A percentile compares a stretch with the other conserved stretches of the same genome.
These are phyloP conservation scores for Asclepias syriaca DNA, from an alignment of 257 asterid species.

Conservation along the genomic window DNA sequence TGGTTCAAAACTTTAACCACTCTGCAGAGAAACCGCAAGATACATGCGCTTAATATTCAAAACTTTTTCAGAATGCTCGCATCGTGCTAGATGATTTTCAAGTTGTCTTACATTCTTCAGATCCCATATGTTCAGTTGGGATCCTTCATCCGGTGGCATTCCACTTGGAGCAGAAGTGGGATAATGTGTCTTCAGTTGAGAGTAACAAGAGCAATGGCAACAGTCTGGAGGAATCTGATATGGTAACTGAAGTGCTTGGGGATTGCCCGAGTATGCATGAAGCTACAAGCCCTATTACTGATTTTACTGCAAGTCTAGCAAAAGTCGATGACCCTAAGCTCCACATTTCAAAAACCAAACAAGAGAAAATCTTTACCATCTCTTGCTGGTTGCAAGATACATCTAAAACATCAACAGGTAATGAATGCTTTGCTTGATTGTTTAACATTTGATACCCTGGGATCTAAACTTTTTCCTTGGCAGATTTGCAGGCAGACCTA, in stretches of 20 bases:
- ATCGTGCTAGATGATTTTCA: slow-evolving; percentile 83
- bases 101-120: slow-evolving; percentile 77
- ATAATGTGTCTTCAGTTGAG: slow-evolving; percentile 30
- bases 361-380: slow-evolving; percentile 54
- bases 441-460: slow-evolving; percentile 11
- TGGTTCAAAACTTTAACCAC: background rate
- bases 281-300: slow-evolving; percentile 23
- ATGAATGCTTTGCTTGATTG: slow-evolving; percentile 10
- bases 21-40: background rate
- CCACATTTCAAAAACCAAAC: slow-evolving; percentile 50
- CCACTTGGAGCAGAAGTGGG: slow-evolving; percentile 68
- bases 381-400: slow-evolving; percentile 75
- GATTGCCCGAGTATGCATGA: slow-evolving; percentile 39
- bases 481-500: slow-evolving; percentile 71
- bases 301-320: slow-evolving; percentile 23
- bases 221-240: slow-evolving; percentile 32
- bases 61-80: slow-evolving; percentile 74
- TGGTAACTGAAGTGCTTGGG: slow-evolving; percentile 68
- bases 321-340: slow-evolving; percentile 34
- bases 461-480: slow-evolving; percentile 20
- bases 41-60: slow-evolving; percentile 22
- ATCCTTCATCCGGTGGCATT: slow-evolving; percentile 87
- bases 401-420: slow-evolving; percentile 61
- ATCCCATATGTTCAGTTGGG: slow-evolving; percentile 89
- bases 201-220: slow-evolving; percentile 26